Evolutionary conservation across 1,284 basidiomycete species (phyloP), one percentile per base, ranked within the genome.

Genomic region (Moniliophthora roreri): DNA sequence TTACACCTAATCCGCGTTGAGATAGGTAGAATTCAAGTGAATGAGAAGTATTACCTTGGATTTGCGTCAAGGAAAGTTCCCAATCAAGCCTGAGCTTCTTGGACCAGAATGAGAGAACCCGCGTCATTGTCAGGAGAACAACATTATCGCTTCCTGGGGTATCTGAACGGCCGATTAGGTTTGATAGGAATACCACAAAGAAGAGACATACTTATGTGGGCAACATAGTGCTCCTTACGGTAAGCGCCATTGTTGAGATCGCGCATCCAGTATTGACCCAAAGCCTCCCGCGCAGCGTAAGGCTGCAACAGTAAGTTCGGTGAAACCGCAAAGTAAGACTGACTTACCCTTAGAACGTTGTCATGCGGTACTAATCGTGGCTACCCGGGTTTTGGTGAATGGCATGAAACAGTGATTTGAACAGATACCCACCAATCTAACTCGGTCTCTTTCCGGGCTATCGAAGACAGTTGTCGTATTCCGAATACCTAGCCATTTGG

Each of bases 401-500:
- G 34, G 32, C 26, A 15, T 6, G 48, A 37, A 38, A 44, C n/a
- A n/a, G n/a, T 20, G 20, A 53, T 36, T 20, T 16, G 40, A 7
- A 11, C 11, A 24, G 39, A 10, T 49, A 13, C 67, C 84, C 57
- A 89, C 89, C 62, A 94, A 71, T 62, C 97, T 82, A 21, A 92
- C 84, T 16, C 95, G 87, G 64, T 98, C 96, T 52, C 95, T 83
- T 49, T 91, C 89, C 44, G 91, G 90, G 59, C 87, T 91, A 66
- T 99, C 97, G 61, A 99, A 99, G 1, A 98, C 96, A 2, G 94
- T 98, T 0, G 97, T 99, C 0, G 97, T 99, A 66, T 99, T 99
- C 38, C 97, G 85, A 58, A 98, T 94, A 24, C 91, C 91, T 89
- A 28, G 18, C 13, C 10, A 62, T 21, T 6, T 32, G 28, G 45